Evolutionary conservation across 2,329 filamentous ascomycete genomes (phyloP).

Genomic region (Aureobasidium sp.): DNA sequence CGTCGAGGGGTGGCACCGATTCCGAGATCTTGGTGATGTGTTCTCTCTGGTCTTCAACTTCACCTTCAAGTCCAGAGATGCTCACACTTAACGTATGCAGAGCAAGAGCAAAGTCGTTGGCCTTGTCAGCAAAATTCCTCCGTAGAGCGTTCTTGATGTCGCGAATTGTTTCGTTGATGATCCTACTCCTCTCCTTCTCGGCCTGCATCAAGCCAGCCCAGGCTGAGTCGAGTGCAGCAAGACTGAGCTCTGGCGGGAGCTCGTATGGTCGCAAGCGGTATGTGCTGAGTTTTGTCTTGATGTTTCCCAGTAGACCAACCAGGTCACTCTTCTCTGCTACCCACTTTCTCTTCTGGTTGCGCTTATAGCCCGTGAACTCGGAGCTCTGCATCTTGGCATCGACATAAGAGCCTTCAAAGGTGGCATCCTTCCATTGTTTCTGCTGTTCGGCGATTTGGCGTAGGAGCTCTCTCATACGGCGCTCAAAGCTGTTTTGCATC

Average conservation of each 20-base stretch:
- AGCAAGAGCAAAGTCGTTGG: constrained; percentile 93
- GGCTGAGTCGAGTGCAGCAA: constrained; percentile 73
- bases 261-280: constrained; percentile 88
- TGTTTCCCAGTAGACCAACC: constrained; percentile 86
- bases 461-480: constrained; percentile 76
- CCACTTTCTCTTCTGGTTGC: constrained; percentile 84
- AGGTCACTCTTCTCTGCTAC: constrained; percentile 97
- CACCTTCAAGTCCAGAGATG: constrained; percentile 93
- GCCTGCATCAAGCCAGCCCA: constrained; percentile 73
- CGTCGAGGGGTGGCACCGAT: constrained; percentile 80
- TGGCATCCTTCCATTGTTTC: constrained; percentile 66
- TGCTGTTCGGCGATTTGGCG: constrained; percentile 65
- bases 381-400: constrained; percentile 83
- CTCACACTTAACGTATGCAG: constrained; percentile 91
- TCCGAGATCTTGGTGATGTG: constrained; percentile 80
- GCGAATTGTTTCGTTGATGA: constrained; percentile 97
- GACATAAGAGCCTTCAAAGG: constrained; percentile 82
- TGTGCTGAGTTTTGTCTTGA: constrained; percentile 96
- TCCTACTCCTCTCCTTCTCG: constrained; percentile 79
- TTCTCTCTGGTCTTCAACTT: constrained; percentile 86
- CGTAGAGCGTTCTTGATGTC: constrained; percentile 96
- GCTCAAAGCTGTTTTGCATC: constrained; percentile 96
- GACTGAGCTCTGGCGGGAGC: constrained; percentile 71
- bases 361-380: constrained; percentile 83
- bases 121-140: constrained; percentile 91